A percentile compares a stretch with the other conserved stretches of the same genome.
Evolutionary conservation across 306 rosid species (phyloP).

Genomic region (Spatholobus suberectus): DNA sequence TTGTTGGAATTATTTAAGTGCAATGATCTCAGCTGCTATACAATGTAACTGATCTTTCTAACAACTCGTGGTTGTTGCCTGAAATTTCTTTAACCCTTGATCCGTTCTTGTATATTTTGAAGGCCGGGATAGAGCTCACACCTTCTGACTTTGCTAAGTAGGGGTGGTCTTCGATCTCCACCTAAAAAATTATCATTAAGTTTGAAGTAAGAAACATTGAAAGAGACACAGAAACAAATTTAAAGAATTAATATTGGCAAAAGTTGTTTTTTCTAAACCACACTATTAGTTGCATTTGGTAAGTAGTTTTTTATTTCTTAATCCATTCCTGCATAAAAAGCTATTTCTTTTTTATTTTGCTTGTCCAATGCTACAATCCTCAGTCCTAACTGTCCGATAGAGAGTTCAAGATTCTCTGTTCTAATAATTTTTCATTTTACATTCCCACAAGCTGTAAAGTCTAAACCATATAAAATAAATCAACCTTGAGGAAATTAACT

Average conservation of each 20-base stretch:
- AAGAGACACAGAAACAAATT: neutral
- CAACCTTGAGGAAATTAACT: constrained; percentile 91
- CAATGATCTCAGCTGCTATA: constrained; percentile 66
- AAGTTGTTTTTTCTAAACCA: neutral
- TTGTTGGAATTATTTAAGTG: constrained; percentile 1
- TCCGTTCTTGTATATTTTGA: constrained; percentile 90
- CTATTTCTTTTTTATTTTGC: neutral
- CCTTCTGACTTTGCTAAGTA: constrained; percentile 80
- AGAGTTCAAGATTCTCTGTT: neutral
- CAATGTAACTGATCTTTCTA: constrained; percentile 78
- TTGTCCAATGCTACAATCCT: too few species aligned
- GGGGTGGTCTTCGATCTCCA: constrained; percentile 88
- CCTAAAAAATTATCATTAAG: constrained; percentile 52
- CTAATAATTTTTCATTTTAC: neutral
- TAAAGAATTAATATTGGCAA: neutral
- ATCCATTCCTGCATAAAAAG: neutral
- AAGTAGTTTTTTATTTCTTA: neutral
- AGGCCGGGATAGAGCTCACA: constrained; percentile 65
- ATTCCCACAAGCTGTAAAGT: neutral
- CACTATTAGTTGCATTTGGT: neutral
- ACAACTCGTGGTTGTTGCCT: constrained; percentile 58
- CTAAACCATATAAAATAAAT: constrained; percentile 22
- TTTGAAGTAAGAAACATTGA: neutral
- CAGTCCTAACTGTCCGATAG: neutral
- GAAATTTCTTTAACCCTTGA: constrained; percentile 78